Base-by-base conservation (phyloP, 805 yeast species). In the Spathaspora sp. region DNA sequence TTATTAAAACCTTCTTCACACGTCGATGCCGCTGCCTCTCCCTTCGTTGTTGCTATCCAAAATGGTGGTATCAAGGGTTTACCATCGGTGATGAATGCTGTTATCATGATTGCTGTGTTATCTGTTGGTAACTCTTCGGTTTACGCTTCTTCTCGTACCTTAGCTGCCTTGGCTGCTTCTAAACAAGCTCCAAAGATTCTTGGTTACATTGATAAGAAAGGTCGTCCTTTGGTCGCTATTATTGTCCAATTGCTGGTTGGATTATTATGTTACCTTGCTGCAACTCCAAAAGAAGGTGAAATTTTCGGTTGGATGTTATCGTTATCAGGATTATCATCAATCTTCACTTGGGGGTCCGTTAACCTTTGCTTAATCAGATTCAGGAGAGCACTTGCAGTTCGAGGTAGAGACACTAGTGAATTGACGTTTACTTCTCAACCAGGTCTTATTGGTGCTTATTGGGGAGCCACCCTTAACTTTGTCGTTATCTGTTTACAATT, bases 111-210 rank as follows among this genome's bases (percentile, higher is more conserved):
- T 50, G 79, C 91, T 9, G 84, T 83, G 20, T 63, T 85, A 46
- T 84, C 89, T n/a, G 90, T 85, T 47, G 89, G 87, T 53, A 85
- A 86, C 60, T 79, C 89, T 7, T 77, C 86, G 14, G 84, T 86
- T 11, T 86, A 77, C 57, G 87, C 83, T 5, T 76, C 84, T 53
- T 84, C 89, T 4, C 81, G 91, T 72, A 79, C 87, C 20, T 64
- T 86, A 57, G 77, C 80, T 19, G 79, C 88, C 9, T 69, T 86
- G 57, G 82, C 86, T n/a, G 84, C 77, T 32, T 81, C 80, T 60
- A 86, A 87, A 9, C 77, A 76, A 59, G 79, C 84, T 47, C 89
- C 89, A 50, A 68, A 71, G 55, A 63, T 77, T 48, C 73, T 82
- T 47, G 80, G 78, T 3, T 84, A 82, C 69, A 77, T 84, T 56